phyloP scores from a whole-genome alignment of 345 rosid species.

The Gossypium stocksii region DNA sequence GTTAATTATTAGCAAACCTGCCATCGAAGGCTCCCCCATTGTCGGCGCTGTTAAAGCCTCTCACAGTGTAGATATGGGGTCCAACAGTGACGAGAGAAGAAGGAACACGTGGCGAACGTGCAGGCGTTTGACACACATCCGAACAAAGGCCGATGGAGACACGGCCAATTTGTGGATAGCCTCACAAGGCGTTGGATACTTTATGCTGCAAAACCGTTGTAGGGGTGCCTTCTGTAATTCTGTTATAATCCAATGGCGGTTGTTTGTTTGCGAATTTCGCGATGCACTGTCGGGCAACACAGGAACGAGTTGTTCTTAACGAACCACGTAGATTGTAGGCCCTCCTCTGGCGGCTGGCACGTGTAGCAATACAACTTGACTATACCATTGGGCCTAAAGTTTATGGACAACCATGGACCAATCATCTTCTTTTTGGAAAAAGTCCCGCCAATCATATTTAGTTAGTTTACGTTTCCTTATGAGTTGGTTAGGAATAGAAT shows the following conservation, averaged over 20 bases:
- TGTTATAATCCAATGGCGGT: background rate
- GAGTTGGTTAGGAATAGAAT: too few relatives aligned
- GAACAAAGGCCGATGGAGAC: too few relatives aligned
- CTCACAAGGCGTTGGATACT: background rate
- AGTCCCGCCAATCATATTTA: too few relatives aligned
- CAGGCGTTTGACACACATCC: background rate
- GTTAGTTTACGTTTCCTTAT: too few relatives aligned
- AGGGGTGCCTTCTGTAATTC: background rate
- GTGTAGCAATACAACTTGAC: background rate
- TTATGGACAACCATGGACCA: too few relatives aligned
- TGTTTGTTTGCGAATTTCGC: background rate
- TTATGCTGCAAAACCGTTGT: background rate
- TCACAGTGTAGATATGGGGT: background rate
- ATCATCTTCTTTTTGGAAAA: too few relatives aligned
- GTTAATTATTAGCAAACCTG: background rate
- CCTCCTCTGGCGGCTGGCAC: background rate
- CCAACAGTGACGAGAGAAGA: background rate
- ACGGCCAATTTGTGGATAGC: background rate
- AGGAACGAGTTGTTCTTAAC: background rate
- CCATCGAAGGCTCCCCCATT: background rate
- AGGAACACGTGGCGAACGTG: background rate
- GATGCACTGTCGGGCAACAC: background rate
- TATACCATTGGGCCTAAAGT: too few relatives aligned
- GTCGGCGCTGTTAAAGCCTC: background rate
- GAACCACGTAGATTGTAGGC: background rate